Conservation (phyloP, 2,329 filamentous ascomycete genomes). For the Monilinia fructicola region DNA sequence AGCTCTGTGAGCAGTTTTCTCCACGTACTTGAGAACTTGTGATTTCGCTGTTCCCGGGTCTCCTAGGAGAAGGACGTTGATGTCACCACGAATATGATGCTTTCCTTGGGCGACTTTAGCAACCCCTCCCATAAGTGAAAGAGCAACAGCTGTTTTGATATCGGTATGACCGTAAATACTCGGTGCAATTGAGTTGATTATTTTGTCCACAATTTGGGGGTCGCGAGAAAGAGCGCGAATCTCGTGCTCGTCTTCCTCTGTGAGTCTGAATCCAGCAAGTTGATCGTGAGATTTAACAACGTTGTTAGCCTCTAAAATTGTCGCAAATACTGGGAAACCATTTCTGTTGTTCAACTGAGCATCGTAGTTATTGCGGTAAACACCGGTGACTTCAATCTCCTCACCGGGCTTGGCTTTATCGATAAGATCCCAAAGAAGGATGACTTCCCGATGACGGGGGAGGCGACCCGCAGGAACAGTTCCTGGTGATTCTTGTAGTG, state of each 20-base stretch:
- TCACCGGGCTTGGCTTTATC: conserved; percentile 96
- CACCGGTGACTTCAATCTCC: conserved; percentile 94
- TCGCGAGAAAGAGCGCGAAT: conserved; percentile 88
- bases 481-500: conserved; percentile 92
- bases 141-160: conserved; percentile 93
- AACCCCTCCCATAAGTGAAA: conserved; percentile 93
- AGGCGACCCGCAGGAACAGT: conserved; percentile 95
- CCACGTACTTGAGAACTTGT: conserved; percentile 94
- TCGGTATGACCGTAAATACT: conserved; percentile 97
- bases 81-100: conserved; percentile 91
- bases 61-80: conserved; percentile 94
- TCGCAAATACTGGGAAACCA: conserved; percentile 97
- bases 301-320: conserved; percentile 95
- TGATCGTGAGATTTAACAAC: conserved; percentile 97
- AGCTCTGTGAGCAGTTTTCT: conserved; percentile 94
- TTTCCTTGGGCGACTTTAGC: conserved; percentile 86
- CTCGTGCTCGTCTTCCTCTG: conserved; percentile 88
- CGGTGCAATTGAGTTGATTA: conserved; percentile 89
- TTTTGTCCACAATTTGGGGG: conserved; percentile 87
- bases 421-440: conserved; percentile 94
- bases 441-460: conserved; percentile 88
- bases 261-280: conserved; percentile 92
- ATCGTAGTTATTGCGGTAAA: conserved; percentile 98
- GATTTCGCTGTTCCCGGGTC: conserved; percentile 98
- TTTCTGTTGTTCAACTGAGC: conserved; percentile 98